These are phyloP conservation scores for Kentomonas sorsogonicus DNA, from an alignment of 208 protist genomes.

Conservation along the genomic window DNA sequence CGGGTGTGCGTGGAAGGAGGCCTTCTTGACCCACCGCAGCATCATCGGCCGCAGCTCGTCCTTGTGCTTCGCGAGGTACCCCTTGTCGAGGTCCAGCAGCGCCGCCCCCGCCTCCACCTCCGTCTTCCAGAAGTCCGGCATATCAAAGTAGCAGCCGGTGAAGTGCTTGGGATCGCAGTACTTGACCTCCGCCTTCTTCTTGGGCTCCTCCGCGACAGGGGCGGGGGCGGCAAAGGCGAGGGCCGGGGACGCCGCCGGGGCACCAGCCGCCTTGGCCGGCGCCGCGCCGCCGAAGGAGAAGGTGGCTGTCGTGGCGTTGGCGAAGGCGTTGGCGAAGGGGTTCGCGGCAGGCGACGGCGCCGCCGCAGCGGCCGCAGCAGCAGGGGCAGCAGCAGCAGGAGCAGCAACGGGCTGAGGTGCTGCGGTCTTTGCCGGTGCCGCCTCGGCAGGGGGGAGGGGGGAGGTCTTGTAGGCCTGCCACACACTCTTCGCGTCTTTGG, in stretches of 20 bases:
- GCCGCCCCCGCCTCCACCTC: constrained; percentile 68
- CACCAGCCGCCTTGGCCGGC: neutral
- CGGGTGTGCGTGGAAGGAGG: constrained; percentile 55
- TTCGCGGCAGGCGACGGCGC: constrained; percentile 4
- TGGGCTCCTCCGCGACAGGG: constrained; percentile 13
- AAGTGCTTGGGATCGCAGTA: constrained; percentile 71
- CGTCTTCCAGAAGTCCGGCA: constrained; percentile 73
- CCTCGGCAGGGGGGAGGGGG: neutral
- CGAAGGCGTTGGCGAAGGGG: neutral
- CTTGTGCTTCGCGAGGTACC: constrained; percentile 63
- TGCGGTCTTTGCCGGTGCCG: constrained; percentile 2
- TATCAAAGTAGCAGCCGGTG: constrained; percentile 74
- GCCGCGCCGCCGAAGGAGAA: constrained; percentile 5
- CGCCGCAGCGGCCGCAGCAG: neutral
- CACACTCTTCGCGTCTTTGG: neutral
- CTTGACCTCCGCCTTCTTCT: constrained; percentile 22
- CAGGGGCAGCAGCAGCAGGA: constrained; percentile 11
- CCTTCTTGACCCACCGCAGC: constrained; percentile 58
- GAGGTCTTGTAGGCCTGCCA: neutral
- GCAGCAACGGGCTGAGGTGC: constrained; percentile 18
- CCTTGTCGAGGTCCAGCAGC: constrained; percentile 79
- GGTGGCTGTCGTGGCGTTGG: neutral
- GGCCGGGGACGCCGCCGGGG: neutral
- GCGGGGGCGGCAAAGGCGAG: neutral
- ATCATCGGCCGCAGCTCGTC: constrained; percentile 52